phyloP scores from a whole-genome alignment of 2,329 filamentous ascomycete genomes.

The Curvularia sp. region DNA sequence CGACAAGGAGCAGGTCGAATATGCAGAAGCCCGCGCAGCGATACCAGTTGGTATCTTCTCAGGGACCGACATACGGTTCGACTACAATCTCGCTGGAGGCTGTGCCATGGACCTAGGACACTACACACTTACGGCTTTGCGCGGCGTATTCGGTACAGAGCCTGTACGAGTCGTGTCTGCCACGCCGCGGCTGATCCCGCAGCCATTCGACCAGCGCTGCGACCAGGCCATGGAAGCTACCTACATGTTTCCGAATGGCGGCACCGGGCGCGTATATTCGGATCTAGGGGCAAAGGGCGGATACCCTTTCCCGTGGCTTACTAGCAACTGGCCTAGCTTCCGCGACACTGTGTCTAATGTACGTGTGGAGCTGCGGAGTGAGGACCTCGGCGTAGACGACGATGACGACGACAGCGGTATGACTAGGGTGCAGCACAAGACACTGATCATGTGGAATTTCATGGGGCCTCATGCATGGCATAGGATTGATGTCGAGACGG shows the following conservation, averaged over 20 bases:
- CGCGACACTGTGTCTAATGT: slow-evolving; percentile 16
- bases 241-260: slow-evolving; percentile 34
- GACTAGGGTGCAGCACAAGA: slow-evolving; percentile 20
- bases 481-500: slow-evolving; percentile 29
- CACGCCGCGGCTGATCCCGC: slow-evolving; percentile 16
- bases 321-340: slow-evolving; percentile 30
- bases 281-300: slow-evolving; percentile 29
- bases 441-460: slow-evolving; percentile 25
- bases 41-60: slow-evolving; percentile 37
- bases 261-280: slow-evolving; percentile 20
- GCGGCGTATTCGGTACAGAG: slow-evolving; percentile 39
- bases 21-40: slow-evolving; percentile 39
- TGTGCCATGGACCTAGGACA: slow-evolving; percentile 52
- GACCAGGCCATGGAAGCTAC: slow-evolving; percentile 33
- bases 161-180: slow-evolving; percentile 32
- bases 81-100: slow-evolving; percentile 51
- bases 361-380: slow-evolving; percentile 19
- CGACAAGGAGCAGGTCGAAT: slow-evolving; percentile 44
- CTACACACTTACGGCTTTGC: slow-evolving; percentile 45
- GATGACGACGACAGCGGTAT: slow-evolving; percentile 15
- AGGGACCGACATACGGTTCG: slow-evolving; percentile 49
- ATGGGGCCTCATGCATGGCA: slow-evolving; percentile 35
- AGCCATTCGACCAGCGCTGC: slow-evolving; percentile 24
- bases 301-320: slow-evolving; percentile 31
- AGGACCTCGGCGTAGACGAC: slow-evolving; percentile 11